Evolutionary conservation across 1,139 yeast species (phyloP), one percentile per base, ranked within the genome.

Genomic region (Debaryomyces nepalensis): DNA sequence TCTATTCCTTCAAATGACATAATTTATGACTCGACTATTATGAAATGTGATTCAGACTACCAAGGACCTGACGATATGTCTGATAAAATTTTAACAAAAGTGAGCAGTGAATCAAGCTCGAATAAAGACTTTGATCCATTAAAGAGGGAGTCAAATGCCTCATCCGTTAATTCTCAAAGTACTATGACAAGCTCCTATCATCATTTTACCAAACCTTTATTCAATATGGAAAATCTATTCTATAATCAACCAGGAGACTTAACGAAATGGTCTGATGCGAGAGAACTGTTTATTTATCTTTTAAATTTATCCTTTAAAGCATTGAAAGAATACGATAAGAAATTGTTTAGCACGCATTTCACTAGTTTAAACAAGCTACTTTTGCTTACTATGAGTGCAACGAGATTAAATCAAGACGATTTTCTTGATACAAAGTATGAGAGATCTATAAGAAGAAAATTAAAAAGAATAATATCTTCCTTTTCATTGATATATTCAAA

Each of bases 401-500:
- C 81, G 3, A 65, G 85, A 48, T 60, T 84, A 38, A 68, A 77
- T 9, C 79, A 73, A 44, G 71, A 70, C 38, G 83, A 80, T 47
- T 69, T 81, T 39, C 56, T 59, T 10, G 64, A 64, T 21, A 70
- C 79, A 9, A 70, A 74, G 40, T 67, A 71, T 47, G 79, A 77
- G 40, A 59, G 56, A 22, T 64, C 75, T 4, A 70, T 82, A 5
- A 69, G 77, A 45, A 65, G 71, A 41, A 66, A 77, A 35, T 59
- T 84, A 48, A 77, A 71, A 51, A 70, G 75, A 44, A 65, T 84
- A 19, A 75, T 82, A 1, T 59, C 73, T 4, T 66, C 82, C 2
- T 73, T 80, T 47, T 75, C 87, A 2, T 84, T 81, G 49, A 70
- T 84, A 36, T 80, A 80, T 48, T 75, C 82, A 39, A 80, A 80